Conservation (phyloP, 2,329 filamentous ascomycete species). For the Sporothrix schenckii region DNA sequence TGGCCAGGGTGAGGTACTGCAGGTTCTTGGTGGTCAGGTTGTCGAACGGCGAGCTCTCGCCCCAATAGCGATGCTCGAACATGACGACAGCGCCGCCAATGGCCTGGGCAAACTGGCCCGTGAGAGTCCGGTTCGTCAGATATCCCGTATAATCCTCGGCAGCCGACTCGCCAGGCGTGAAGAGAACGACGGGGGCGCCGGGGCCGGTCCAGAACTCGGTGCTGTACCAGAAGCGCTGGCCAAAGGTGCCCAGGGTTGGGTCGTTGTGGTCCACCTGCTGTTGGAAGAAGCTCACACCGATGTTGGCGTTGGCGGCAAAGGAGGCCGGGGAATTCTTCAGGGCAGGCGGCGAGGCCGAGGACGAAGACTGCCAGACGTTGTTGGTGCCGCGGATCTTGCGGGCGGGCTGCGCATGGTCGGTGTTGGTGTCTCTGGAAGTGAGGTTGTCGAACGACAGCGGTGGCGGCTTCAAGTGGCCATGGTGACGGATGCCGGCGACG, state of each 20-base stretch:
- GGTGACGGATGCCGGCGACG: slow-evolving; percentile 21
- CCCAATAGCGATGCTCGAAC: slow-evolving; percentile 51
- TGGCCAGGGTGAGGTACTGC: slow-evolving; percentile 47
- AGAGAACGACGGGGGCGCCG: slow-evolving; percentile 47
- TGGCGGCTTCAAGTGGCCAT: slow-evolving; percentile 29
- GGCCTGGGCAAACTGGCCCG: slow-evolving; percentile 47
- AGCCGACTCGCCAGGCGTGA: slow-evolving; percentile 48
- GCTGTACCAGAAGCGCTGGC: slow-evolving; percentile 49
- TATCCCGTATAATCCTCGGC: slow-evolving; percentile 49
- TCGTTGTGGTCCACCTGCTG: slow-evolving; percentile 49
- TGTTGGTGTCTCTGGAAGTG: neutral
- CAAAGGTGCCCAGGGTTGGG: slow-evolving; percentile 48
- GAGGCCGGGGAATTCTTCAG: neutral
- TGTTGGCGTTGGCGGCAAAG: neutral
- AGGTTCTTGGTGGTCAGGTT: slow-evolving; percentile 46
- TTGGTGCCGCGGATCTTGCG: slow-evolving; percentile 29
- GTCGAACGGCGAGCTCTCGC: slow-evolving; percentile 46
- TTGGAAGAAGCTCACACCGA: slow-evolving; percentile 41
- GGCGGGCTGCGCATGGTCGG: neutral
- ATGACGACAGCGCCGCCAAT: slow-evolving; percentile 48
- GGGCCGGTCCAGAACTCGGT: slow-evolving; percentile 48
- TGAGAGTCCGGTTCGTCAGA: slow-evolving; percentile 51
- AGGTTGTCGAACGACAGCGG: slow-evolving; percentile 13
- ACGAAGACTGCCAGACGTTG: slow-evolving; percentile 22
- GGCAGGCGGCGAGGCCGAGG: neutral